A percentile compares a stretch with the other conserved stretches of the same genome.
Evolutionary conservation across 345 rosid species (phyloP).

Genomic region (Garcia nutans): DNA sequence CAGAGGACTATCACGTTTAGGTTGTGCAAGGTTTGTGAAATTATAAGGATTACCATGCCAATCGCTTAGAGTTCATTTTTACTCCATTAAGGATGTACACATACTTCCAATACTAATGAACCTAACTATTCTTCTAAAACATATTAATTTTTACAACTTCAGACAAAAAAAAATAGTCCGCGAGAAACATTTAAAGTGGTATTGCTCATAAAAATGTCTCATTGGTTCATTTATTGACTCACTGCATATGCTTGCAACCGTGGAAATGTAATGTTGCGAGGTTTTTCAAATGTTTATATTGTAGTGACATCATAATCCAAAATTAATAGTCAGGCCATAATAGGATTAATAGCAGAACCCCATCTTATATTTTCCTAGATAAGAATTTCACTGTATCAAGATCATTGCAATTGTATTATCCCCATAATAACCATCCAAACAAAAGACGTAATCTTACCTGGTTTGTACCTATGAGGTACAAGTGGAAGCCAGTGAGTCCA

Average conservation of each 20-base stretch:
- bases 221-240: background rate
- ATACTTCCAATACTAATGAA: too few species aligned
- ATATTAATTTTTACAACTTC: background rate
- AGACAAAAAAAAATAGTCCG: background rate
- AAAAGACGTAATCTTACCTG: slow-evolving; percentile 55
- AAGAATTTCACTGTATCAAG: background rate
- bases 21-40: background rate
- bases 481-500: slow-evolving; percentile 92
- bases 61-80: background rate
- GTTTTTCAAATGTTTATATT: background rate
- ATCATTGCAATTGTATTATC: background rate
- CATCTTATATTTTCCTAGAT: background rate
- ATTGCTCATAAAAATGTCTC: slow-evolving; percentile 2
- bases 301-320: slow-evolving; percentile 1
- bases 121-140: background rate
- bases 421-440: background rate
- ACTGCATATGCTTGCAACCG: background rate
- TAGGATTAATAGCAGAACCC: background rate
- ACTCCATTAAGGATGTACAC: background rate
- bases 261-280: background rate
- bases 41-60: background rate
- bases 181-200: background rate
- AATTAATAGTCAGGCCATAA: background rate
- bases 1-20: background rate
- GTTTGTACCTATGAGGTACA: slow-evolving; percentile 83